These are phyloP conservation scores for Discostella stelligeroides DNA, from an alignment of 108 stramenopile species.

Conservation along the genomic window DNA sequence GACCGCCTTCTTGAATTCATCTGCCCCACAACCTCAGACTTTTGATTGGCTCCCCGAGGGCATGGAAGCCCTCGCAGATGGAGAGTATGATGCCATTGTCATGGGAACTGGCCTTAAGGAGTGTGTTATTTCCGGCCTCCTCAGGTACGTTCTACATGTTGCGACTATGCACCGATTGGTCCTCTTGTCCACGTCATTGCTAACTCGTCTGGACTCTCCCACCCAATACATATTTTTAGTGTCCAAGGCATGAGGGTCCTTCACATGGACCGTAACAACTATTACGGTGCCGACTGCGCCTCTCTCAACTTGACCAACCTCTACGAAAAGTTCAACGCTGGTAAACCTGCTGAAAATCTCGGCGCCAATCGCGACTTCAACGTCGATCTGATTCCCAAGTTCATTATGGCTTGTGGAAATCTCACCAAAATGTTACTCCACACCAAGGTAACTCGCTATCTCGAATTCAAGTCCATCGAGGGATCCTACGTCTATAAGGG, in stretches of 20 bases:
- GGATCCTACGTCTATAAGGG: slow-evolving; percentile 97
- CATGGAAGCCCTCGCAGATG: slow-evolving; percentile 96
- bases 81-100: slow-evolving; percentile 99
- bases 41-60: slow-evolving; percentile 94
- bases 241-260: slow-evolving; percentile 95
- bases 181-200: background rate
- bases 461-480: slow-evolving; percentile 97
- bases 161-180: background rate
- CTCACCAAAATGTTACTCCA: slow-evolving; percentile 98
- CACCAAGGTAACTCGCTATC: slow-evolving; percentile 96
- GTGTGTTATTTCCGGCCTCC: slow-evolving; percentile 97
- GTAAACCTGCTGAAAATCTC: slow-evolving; percentile 72
- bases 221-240: slow-evolving; percentile 27
- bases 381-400: slow-evolving; percentile 98
- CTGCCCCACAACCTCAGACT: slow-evolving; percentile 32
- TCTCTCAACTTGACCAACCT: slow-evolving; percentile 96
- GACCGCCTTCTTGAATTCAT: background rate
- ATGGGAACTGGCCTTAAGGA: slow-evolving; percentile 99
- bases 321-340: slow-evolving; percentile 96
- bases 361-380: slow-evolving; percentile 97
- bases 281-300: slow-evolving; percentile 98
- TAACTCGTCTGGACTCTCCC: background rate
- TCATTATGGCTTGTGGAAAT: slow-evolving; percentile 99
- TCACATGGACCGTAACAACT: slow-evolving; percentile 97
- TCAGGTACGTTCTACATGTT: slow-evolving; percentile 16